phyloP scores from a whole-genome alignment of 2,329 filamentous ascomycete genomes.

The Nemania sp. region DNA sequence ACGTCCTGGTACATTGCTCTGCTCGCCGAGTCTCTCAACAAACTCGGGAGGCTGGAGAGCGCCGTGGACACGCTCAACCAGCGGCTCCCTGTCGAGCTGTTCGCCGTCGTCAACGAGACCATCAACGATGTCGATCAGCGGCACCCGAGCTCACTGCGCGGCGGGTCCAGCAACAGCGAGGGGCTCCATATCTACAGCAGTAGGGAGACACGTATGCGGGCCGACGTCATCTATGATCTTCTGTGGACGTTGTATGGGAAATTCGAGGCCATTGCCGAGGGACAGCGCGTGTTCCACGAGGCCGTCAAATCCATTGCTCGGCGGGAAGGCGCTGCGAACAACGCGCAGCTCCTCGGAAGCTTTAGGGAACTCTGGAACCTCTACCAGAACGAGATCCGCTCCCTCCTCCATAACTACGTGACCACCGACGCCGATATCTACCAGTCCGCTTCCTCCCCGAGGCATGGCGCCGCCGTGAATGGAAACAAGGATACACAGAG shows the following conservation, averaged over 20 bases:
- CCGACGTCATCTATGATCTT: slow-evolving; percentile 86
- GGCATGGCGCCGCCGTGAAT: slow-evolving; percentile 50
- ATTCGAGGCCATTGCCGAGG: slow-evolving; percentile 95
- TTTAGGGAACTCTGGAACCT: slow-evolving; percentile 98
- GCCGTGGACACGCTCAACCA: slow-evolving; percentile 92
- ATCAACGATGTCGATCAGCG: slow-evolving; percentile 92
- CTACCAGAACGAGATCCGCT: slow-evolving; percentile 96
- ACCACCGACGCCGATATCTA: slow-evolving; percentile 84
- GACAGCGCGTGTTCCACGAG: slow-evolving; percentile 91
- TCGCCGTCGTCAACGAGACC: slow-evolving; percentile 90
- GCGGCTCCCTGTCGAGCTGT: slow-evolving; percentile 88
- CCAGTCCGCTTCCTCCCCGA: slow-evolving; percentile 60
- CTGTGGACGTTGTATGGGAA: slow-evolving; percentile 93
- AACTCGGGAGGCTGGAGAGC: slow-evolving; percentile 80
- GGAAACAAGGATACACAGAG: slow-evolving; percentile 53
- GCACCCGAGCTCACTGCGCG: slow-evolving; percentile 79
- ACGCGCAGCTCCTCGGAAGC: slow-evolving; percentile 72
- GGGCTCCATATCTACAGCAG: slow-evolving; percentile 66
- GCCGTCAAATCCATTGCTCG: slow-evolving; percentile 83
- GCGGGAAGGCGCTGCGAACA: slow-evolving; percentile 71
- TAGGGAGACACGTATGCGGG: slow-evolving; percentile 74
- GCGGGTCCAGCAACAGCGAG: slow-evolving; percentile 55
- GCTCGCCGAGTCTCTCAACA: slow-evolving; percentile 86
- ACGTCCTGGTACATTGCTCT: slow-evolving; percentile 92
- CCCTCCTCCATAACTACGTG: slow-evolving; percentile 91